Evolutionary conservation across 306 rosid species (phyloP).

Genomic region (Pueraria montana): DNA sequence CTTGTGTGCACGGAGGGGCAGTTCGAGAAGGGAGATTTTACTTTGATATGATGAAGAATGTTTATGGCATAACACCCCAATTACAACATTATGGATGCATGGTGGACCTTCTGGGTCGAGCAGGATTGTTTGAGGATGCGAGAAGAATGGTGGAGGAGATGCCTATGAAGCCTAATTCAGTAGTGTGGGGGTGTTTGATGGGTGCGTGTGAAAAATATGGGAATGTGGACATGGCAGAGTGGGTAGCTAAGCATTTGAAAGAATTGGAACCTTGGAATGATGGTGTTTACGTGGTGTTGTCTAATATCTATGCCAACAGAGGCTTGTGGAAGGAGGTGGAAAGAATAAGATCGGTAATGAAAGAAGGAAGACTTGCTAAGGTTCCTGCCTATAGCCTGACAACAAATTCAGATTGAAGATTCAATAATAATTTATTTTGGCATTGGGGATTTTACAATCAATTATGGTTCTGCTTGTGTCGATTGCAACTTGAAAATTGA

Average conservation of each 20-base stretch:
- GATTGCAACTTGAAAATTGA: not conserved
- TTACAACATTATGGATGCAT: constrained; percentile 85
- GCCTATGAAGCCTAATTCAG: constrained; percentile 81
- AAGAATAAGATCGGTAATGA: constrained; percentile 67
- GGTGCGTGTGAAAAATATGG: constrained; percentile 87
- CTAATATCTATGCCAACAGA: constrained; percentile 73
- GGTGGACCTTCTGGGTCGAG: constrained; percentile 80
- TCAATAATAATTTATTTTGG: not conserved
- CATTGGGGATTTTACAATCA: not conserved
- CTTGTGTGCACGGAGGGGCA: constrained; percentile 82
- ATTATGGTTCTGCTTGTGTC: not conserved
- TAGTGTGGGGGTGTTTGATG: constrained; percentile 82
- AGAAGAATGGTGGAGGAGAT: constrained; percentile 75
- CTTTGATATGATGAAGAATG: constrained; percentile 73
- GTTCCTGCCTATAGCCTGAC: constrained; percentile 80
- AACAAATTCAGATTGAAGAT: constrained; percentile 55
- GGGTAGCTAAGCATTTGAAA: constrained; percentile 80
- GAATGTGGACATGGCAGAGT: constrained; percentile 79
- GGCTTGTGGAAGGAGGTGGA: constrained; percentile 84
- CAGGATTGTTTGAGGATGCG: constrained; percentile 78
- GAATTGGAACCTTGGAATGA: constrained; percentile 83
- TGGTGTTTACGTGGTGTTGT: constrained; percentile 77
- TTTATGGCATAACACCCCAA: constrained; percentile 64
- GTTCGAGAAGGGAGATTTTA: constrained; percentile 71
- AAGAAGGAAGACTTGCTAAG: constrained; percentile 63